These are phyloP conservation scores for Asterella californica DNA, from an alignment of 225 moss, liverwort and hornwort species.

Conservation along the genomic window DNA sequence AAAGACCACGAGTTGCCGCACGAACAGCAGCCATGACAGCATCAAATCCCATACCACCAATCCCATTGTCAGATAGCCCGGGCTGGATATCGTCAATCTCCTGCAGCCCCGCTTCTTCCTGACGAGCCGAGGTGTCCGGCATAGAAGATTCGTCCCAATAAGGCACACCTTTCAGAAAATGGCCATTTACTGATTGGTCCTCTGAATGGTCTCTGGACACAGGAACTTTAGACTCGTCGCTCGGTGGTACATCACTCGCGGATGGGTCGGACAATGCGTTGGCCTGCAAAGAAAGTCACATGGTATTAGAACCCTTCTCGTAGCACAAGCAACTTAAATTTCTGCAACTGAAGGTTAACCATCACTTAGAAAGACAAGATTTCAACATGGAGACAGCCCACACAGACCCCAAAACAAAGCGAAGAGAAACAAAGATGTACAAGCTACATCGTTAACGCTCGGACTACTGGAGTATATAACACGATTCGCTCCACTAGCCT, in stretches of 20 bases:
- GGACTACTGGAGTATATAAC: no score
- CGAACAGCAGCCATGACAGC: constrained; percentile 49
- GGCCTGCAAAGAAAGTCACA: constrained; percentile 21
- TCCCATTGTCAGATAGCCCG: constrained; percentile 20
- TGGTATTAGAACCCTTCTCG: not conserved
- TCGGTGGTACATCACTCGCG: not conserved
- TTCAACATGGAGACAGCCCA: not conserved
- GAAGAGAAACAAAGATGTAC: no score
- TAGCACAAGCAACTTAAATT: not conserved
- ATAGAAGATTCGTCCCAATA: constrained; percentile 23
- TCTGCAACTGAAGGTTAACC: no score
- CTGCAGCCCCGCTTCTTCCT: constrained; percentile 14
- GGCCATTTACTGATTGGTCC: constrained; percentile 17
- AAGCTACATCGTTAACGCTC: no score
- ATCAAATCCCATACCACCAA: constrained; percentile 46
- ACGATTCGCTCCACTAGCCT: no score
- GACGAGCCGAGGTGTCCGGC: not conserved
- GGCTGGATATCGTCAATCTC: constrained; percentile 12
- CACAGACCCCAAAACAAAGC: no score
- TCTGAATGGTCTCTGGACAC: not conserved
- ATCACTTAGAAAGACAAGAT: not conserved
- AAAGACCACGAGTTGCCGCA: constrained; percentile 40
- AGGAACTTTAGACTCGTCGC: constrained; percentile 8
- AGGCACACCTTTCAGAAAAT: constrained; percentile 36
- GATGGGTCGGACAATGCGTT: constrained; percentile 1